phyloP scores from a whole-genome alignment of 805 yeast species.

The Metschnikowia colocasiae region DNA sequence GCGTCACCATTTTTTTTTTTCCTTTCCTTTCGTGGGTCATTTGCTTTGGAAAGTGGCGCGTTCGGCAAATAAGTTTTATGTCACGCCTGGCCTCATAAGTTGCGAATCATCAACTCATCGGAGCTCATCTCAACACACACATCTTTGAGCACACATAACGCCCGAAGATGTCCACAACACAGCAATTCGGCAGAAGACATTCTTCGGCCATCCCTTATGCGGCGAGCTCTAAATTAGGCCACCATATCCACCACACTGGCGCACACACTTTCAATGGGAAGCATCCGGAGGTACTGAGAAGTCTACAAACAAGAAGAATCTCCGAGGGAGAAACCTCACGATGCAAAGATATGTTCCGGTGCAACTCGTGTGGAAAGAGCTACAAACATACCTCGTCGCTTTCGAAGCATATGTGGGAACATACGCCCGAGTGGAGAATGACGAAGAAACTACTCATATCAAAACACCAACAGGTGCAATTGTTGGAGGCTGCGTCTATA shows the following conservation, averaged over 20 bases:
- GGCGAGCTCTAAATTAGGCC: constrained; percentile 14
- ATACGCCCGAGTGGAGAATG: constrained; percentile 90
- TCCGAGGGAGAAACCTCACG: constrained; percentile 86
- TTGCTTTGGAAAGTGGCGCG: not conserved
- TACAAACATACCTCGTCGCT: constrained; percentile 85
- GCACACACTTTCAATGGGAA: constrained; percentile 2
- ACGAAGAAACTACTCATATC: constrained; percentile 76
- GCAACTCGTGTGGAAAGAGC: constrained; percentile 91
- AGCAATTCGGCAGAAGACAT: constrained; percentile 17
- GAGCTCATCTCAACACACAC: constrained; percentile 5
- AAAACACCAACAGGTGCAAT: constrained; percentile 86
- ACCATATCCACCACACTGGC: constrained; percentile 13
- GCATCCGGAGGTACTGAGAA: constrained; percentile 9
- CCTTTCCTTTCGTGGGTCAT: not conserved
- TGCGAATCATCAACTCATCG: constrained; percentile 1
- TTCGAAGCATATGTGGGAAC: constrained; percentile 90
- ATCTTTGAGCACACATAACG: not conserved
- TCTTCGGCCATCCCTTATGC: constrained; percentile 19
- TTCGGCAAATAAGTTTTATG: not conserved
- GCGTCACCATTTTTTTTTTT: not conserved
- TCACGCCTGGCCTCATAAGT: not conserved
- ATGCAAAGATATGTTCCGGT: constrained; percentile 75
- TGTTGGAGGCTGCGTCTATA: constrained; percentile 73
- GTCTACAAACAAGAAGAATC: constrained; percentile 49
- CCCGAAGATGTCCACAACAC: constrained; percentile 8